Conservation (phyloP, 768 basidiomycete species). For the Roridomyces roridus region DNA sequence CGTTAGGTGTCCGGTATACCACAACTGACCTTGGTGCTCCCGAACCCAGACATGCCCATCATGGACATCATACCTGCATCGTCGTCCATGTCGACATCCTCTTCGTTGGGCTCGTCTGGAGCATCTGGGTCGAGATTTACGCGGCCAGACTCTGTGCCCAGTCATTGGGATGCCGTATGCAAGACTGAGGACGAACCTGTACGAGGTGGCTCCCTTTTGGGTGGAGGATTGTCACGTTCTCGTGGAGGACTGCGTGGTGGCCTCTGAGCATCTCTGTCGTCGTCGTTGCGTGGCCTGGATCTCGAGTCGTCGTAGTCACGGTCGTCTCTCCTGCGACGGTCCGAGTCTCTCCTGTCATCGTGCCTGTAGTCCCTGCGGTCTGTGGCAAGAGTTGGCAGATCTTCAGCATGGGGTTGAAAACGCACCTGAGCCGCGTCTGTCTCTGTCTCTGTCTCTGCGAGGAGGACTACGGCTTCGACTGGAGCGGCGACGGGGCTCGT, state of each 20-base stretch:
- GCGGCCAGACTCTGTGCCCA: slow-evolving; percentile 19
- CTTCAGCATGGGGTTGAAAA: not conserved
- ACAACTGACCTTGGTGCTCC: slow-evolving; percentile 78
- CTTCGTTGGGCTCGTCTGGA: slow-evolving; percentile 41
- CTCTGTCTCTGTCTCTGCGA: slow-evolving; percentile 44
- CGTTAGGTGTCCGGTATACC: not conserved
- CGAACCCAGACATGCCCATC: slow-evolving; percentile 92
- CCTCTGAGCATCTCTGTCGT: slow-evolving; percentile 36
- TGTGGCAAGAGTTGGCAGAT: not conserved
- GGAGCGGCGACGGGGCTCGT: slow-evolving; percentile 51
- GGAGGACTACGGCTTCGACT: slow-evolving; percentile 59
- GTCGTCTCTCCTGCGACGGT: slow-evolving; percentile 44
- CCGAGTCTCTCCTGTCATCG: slow-evolving; percentile 37
- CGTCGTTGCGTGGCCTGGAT: slow-evolving; percentile 42
- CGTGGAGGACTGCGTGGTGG: slow-evolving; percentile 31
- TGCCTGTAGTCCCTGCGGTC: slow-evolving; percentile 38
- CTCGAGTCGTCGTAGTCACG: slow-evolving; percentile 43
- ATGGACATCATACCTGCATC: slow-evolving; percentile 85
- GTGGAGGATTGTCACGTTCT: slow-evolving; percentile 29
- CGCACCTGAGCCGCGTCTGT: slow-evolving; percentile 40
- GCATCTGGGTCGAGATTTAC: slow-evolving; percentile 48
- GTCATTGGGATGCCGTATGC: not conserved
- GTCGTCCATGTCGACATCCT: slow-evolving; percentile 64
- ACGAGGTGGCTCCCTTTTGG: slow-evolving; percentile 23
- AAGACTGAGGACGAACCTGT: slow-evolving; percentile 15